Evolutionary conservation across 176 grass and related monocot genomes (phyloP).

Genomic region (Themeda triandra): DNA sequence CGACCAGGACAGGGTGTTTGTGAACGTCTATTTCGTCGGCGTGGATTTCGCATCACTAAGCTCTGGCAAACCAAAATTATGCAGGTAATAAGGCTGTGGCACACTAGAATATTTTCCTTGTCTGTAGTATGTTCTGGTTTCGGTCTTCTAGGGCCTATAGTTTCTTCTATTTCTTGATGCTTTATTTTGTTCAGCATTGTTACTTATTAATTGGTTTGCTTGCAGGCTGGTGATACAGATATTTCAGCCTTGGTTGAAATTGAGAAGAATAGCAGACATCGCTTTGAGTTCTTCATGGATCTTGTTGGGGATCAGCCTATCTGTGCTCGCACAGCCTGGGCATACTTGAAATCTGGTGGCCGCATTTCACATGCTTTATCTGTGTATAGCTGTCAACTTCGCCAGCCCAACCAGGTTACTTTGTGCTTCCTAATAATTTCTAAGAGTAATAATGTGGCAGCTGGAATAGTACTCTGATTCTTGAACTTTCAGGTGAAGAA

Average conservation of each 20-base stretch:
- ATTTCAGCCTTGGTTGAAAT: slow-evolving; percentile 98
- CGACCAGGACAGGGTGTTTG: slow-evolving; percentile 96
- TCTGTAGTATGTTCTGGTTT: slow-evolving; percentile 1
- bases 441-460: slow-evolving; percentile 1
- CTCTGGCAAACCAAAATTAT: slow-evolving; percentile 99
- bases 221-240: slow-evolving; percentile 94
- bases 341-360: slow-evolving; percentile 92
- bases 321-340: slow-evolving; percentile 94
- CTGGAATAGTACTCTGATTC: slow-evolving; percentile 4
- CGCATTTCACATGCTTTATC: slow-evolving; percentile 94
- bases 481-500: slow-evolving; percentile 80
- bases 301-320: slow-evolving; percentile 95
- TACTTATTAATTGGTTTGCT: slow-evolving; percentile 36
- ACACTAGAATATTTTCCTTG: background rate
- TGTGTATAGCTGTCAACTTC: slow-evolving; percentile 97
- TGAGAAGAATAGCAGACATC: slow-evolving; percentile 94
- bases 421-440: slow-evolving; percentile 7
- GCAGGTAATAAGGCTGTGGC: slow-evolving; percentile 55
- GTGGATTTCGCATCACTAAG: slow-evolving; percentile 84
- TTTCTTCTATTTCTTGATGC: slow-evolving; percentile 2
- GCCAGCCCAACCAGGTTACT: slow-evolving; percentile 88
- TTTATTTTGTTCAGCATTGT: slow-evolving; percentile 13
- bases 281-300: slow-evolving; percentile 99
- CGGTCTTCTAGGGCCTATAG: background rate
- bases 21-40: slow-evolving; percentile 81